Evolutionary conservation across 2,329 filamentous ascomycete species (phyloP).

Genomic region (Tetracladium maxilliforme): DNA sequence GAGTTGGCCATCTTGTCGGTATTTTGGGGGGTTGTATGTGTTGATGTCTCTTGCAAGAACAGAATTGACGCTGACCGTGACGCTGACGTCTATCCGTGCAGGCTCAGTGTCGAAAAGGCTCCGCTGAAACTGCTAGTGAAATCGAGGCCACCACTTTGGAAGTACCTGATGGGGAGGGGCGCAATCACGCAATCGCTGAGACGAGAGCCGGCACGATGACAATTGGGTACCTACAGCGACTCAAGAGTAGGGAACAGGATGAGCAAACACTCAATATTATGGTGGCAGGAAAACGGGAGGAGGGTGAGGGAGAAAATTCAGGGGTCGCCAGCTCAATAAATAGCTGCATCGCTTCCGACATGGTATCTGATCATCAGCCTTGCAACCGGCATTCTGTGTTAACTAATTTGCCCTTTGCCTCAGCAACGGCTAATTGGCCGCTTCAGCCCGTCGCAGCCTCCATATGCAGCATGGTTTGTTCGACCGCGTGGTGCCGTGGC

Average conservation of each 20-base stretch:
- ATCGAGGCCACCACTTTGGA: not conserved
- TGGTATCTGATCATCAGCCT: no score
- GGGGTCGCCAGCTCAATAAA: no score
- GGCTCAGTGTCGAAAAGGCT: not conserved
- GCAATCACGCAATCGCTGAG: not conserved
- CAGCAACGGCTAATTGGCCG: no score
- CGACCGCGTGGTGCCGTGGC: no score
- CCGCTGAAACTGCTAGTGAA: not conserved
- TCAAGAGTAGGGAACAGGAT: not conserved
- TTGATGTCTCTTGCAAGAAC: not conserved
- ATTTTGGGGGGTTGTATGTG: not conserved
- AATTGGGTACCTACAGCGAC: not conserved
- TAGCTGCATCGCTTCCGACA: no score
- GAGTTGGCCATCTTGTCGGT: conserved; percentile 44
- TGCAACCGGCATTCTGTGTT: no score
- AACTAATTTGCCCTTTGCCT: no score
- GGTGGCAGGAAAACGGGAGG: no score
- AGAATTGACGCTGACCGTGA: not conserved
- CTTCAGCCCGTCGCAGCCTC: no score
- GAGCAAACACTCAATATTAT: not conserved
- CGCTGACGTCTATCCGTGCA: not conserved
- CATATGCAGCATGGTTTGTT: no score
- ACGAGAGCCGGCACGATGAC: not conserved
- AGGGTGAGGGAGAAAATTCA: no score
- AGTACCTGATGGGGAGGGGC: not conserved